Conservation (phyloP, 805 yeast species). For the Saccharomycopsis fibuligera region DNA sequence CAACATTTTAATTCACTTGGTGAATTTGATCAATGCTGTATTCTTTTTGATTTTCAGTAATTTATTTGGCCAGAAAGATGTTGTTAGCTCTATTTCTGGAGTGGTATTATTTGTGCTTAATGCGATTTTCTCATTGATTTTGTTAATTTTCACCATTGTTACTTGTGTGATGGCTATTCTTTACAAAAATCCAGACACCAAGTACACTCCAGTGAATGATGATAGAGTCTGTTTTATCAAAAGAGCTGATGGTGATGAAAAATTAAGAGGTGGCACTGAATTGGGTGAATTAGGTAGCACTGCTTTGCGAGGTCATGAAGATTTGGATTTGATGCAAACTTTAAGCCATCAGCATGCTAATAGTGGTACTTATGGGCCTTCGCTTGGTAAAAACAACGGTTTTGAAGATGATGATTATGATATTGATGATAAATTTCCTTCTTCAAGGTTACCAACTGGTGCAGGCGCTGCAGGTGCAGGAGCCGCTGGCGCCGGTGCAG, state of each 20-base stretch:
- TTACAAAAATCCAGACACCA: slow-evolving; percentile 88
- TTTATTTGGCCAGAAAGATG: slow-evolving; percentile 73
- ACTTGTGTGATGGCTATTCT: slow-evolving; percentile 81
- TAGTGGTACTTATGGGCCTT: background rate
- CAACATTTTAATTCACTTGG: slow-evolving; percentile 78
- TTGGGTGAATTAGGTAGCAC: slow-evolving; percentile 20
- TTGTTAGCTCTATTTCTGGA: slow-evolving; percentile 89
- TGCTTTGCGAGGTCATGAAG: slow-evolving; percentile 20
- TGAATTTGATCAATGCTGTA: slow-evolving; percentile 74
- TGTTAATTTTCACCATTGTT: slow-evolving; percentile 78
- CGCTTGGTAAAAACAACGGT: slow-evolving; percentile 1
- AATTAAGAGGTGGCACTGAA: slow-evolving; percentile 20
- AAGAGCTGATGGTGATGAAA: slow-evolving; percentile 38
- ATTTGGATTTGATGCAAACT: slow-evolving; percentile 9
- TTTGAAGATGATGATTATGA: slow-evolving; percentile 10
- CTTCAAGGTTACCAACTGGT: slow-evolving; percentile 9
- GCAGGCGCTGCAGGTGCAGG: background rate
- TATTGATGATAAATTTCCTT: slow-evolving; percentile 14
- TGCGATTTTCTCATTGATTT: slow-evolving; percentile 78
- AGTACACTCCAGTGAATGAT: slow-evolving; percentile 94
- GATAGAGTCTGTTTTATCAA: slow-evolving; percentile 95
- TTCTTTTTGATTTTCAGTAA: slow-evolving; percentile 87
- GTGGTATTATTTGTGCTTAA: slow-evolving; percentile 83
- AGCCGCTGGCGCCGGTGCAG: too few relatives aligned
- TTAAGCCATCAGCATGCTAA: background rate